phyloP scores from a whole-genome alignment of 2,329 filamentous ascomycete species.

The Endoconidiophora laricicola region DNA sequence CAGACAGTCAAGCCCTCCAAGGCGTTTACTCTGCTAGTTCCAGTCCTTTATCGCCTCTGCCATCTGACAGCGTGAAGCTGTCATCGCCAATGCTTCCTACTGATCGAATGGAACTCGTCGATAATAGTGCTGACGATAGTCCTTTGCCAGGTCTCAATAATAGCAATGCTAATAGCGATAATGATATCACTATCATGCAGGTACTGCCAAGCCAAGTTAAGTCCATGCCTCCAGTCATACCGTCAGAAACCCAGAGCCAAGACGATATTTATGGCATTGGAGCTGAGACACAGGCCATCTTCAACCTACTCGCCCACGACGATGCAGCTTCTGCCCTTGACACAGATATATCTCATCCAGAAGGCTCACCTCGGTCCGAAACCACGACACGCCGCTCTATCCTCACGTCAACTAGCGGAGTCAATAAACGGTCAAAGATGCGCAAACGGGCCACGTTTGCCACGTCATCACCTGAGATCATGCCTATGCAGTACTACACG shows the following conservation, averaged over 20 bases:
- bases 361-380: neutral
- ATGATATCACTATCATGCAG: slow-evolving; percentile 1
- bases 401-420: too few relatives aligned
- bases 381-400: too few relatives aligned
- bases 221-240: neutral
- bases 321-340: neutral
- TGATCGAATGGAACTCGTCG: neutral
- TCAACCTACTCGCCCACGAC: slow-evolving; percentile 3
- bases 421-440: neutral
- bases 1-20: neutral
- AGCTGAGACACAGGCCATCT: slow-evolving; percentile 17
- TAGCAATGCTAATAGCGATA: neutral
- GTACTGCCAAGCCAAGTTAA: neutral
- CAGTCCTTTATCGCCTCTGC: neutral
- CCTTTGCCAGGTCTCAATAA: neutral
- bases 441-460: slow-evolving; percentile 9
- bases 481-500: slow-evolving; percentile 10
- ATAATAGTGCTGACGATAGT: neutral
- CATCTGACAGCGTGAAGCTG: neutral
- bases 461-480: slow-evolving; percentile 6
- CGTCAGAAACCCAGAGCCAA: neutral
- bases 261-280: slow-evolving; percentile 17
- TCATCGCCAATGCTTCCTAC: neutral
- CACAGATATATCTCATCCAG: neutral
- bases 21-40: neutral